phyloP scores from a whole-genome alignment of 2,329 filamentous ascomycete species.

The Beauveria scarabaeidicola region DNA sequence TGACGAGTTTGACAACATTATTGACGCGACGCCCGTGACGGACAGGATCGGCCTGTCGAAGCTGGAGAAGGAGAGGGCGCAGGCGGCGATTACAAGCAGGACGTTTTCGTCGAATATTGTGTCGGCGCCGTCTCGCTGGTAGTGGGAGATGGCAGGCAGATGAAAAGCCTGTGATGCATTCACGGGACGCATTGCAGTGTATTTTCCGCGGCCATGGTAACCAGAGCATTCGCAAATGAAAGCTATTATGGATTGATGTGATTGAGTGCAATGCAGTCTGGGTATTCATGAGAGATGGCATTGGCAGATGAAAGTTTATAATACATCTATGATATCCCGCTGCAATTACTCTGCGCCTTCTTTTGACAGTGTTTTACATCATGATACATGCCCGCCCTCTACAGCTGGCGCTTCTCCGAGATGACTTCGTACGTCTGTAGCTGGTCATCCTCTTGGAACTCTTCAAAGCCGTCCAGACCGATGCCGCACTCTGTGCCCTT shows the following conservation, averaged over 20 bases:
- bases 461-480: slow-evolving; percentile 70
- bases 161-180: too few species aligned
- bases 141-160: background rate
- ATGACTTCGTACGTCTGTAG: slow-evolving; percentile 83
- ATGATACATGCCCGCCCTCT: slow-evolving; percentile 17
- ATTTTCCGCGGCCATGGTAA: too few species aligned
- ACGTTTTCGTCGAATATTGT: slow-evolving; percentile 43
- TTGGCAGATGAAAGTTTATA: background rate
- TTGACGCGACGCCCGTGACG: slow-evolving; percentile 81
- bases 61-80: slow-evolving; percentile 47
- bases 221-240: too few species aligned
- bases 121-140: slow-evolving; percentile 35
- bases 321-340: slow-evolving; percentile 4
- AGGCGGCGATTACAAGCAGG: slow-evolving; percentile 37
- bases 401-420: slow-evolving; percentile 56
- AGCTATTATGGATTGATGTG: too few species aligned
- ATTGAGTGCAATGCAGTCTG: too few species aligned
- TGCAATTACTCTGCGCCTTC: background rate
- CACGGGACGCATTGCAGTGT: too few species aligned
- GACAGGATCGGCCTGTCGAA: slow-evolving; percentile 64
- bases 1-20: slow-evolving; percentile 85
- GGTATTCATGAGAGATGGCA: background rate
- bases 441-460: slow-evolving; percentile 71
- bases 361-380: slow-evolving; percentile 6
- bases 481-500: slow-evolving; percentile 95